Conservation (phyloP, 2,329 filamentous ascomycete species). For the Sporothrix globosa region DNA sequence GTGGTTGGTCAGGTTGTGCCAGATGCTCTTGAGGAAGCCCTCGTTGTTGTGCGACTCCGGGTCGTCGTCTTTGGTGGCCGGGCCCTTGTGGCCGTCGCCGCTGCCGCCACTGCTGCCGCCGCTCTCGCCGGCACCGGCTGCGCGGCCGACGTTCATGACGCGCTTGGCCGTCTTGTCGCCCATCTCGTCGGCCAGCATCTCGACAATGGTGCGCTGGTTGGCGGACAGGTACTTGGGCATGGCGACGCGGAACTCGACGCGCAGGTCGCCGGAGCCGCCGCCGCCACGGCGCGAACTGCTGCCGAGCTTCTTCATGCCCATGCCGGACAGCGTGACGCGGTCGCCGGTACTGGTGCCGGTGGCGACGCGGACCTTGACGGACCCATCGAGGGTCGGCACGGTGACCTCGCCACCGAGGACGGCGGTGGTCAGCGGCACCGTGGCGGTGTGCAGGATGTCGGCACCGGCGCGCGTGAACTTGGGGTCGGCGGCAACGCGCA, state of each 20-base stretch:
- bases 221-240: conserved; percentile 94
- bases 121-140: conserved; percentile 40
- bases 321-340: conserved; percentile 81
- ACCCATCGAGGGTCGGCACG: conserved; percentile 86
- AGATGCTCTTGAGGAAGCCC: conserved; percentile 88
- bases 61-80: conserved; percentile 33
- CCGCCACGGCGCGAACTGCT: conserved; percentile 64
- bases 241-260: conserved; percentile 89
- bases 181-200: conserved; percentile 97
- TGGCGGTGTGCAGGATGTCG: conserved; percentile 90
- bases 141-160: conserved; percentile 75
- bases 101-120: too few relatives aligned
- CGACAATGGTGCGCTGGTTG: conserved; percentile 89
- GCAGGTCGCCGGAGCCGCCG: conserved; percentile 75
- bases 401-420: conserved; percentile 86
- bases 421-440: conserved; percentile 89
- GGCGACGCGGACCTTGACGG: conserved; percentile 86
- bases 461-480: conserved; percentile 87
- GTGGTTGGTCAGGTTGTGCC: conserved; percentile 89
- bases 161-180: conserved; percentile 88
- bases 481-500: conserved; percentile 84
- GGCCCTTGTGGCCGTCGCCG: conserved; percentile 4
- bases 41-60: conserved; percentile 71
- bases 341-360: conserved; percentile 94
- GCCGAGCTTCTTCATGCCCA: conserved; percentile 86